Conservation (phyloP, 352 stramenopile species). For the Phytophthora sp. region DNA sequence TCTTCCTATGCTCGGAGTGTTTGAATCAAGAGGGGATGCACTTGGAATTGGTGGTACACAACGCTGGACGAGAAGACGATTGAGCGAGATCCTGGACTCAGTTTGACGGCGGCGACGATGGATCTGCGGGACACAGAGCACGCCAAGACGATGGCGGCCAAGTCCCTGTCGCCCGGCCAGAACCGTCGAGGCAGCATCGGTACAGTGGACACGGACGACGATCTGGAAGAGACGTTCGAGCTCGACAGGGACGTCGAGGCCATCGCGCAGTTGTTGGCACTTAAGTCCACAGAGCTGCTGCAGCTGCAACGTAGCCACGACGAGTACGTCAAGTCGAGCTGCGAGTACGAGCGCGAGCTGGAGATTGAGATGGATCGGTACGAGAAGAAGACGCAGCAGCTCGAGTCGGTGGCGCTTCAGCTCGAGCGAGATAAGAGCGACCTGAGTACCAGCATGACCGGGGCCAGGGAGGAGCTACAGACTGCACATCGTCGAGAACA, state of each 20-base stretch:
- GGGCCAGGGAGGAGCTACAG: slow-evolving; percentile 40
- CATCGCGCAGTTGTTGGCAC: slow-evolving; percentile 26
- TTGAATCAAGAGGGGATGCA: slow-evolving; percentile 19
- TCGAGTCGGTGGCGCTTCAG: slow-evolving; percentile 25
- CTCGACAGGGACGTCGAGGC: slow-evolving; percentile 17
- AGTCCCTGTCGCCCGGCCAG: slow-evolving; percentile 10
- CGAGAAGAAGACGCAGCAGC: slow-evolving; percentile 50
- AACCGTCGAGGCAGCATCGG: slow-evolving; percentile 18
- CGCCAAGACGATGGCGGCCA: slow-evolving; percentile 18
- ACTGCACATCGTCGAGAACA: slow-evolving; percentile 36
- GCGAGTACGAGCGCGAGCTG: slow-evolving; percentile 78
- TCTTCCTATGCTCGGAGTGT: slow-evolving; percentile 4
- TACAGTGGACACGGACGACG: slow-evolving; percentile 24
- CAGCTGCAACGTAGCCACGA: slow-evolving; percentile 69
- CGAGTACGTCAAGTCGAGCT: slow-evolving; percentile 77
- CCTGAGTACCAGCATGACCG: slow-evolving; percentile 12
- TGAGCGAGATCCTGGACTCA: slow-evolving; percentile 20
- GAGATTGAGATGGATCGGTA: slow-evolving; percentile 63
- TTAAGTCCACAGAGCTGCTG: slow-evolving; percentile 47
- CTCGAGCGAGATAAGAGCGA: slow-evolving; percentile 41
- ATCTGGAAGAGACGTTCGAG: slow-evolving; percentile 25
- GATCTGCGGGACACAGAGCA: slow-evolving; percentile 17
- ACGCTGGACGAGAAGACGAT: slow-evolving; percentile 22
- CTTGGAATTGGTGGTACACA: slow-evolving; percentile 27
- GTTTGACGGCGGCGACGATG: slow-evolving; percentile 27